Conservation (phyloP, 2,329 filamentous ascomycete genomes). For the Diaporthe vexans region DNA sequence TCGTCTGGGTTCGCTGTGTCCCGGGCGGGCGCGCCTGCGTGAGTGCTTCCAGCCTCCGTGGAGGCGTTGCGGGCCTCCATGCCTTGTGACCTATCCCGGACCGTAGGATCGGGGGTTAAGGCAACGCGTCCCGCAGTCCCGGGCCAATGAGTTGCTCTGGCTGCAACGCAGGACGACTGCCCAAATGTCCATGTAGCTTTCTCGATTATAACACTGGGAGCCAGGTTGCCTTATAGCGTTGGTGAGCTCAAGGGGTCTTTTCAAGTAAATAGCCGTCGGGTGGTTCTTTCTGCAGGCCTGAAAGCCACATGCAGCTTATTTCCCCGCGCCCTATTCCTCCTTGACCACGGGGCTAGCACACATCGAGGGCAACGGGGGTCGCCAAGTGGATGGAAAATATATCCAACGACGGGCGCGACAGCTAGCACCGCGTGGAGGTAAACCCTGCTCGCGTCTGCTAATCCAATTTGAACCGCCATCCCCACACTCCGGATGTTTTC, state of each 20-base stretch:
- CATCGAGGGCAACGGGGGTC: slow-evolving; percentile 15
- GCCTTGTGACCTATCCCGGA: slow-evolving; percentile 10
- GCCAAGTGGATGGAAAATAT: slow-evolving; percentile 42
- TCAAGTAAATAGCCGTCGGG: slow-evolving; percentile 31
- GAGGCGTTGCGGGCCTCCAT: background rate
- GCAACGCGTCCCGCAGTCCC: slow-evolving; percentile 35
- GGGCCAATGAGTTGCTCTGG: background rate
- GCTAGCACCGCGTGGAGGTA: background rate
- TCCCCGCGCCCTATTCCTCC: slow-evolving; percentile 34
- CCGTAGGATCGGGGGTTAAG: background rate
- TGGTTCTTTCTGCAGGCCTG: slow-evolving; percentile 13
- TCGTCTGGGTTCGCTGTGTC: background rate
- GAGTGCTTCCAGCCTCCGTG: background rate
- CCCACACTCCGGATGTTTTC: slow-evolving; percentile 27
- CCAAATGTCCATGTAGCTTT: background rate
- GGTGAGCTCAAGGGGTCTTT: background rate
- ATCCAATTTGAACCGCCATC: slow-evolving; percentile 2
- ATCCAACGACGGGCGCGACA: slow-evolving; percentile 13
- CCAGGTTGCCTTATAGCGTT: slow-evolving; percentile 14
- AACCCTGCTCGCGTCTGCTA: slow-evolving; percentile 5
- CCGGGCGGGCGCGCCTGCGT: background rate
- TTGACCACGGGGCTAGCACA: slow-evolving; percentile 19
- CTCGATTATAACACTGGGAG: background rate
- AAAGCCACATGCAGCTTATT: slow-evolving; percentile 12
- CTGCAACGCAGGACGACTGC: background rate